These are phyloP conservation scores for Scedosporium aurantiacum DNA, from an alignment of 2,329 filamentous ascomycete species.

Conservation along the genomic window DNA sequence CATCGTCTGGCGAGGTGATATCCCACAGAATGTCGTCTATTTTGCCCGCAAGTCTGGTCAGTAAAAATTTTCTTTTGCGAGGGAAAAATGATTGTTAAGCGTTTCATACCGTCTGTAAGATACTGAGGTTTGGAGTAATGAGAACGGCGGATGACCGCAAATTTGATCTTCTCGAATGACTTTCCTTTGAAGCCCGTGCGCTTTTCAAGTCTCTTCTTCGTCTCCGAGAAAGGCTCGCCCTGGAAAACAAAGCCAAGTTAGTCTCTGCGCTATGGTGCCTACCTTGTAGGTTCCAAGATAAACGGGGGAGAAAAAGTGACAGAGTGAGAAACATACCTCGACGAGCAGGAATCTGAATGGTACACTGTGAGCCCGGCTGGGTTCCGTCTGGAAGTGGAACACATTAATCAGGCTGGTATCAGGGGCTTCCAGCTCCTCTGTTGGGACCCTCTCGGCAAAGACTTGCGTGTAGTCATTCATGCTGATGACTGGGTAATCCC, in stretches of 20 bases:
- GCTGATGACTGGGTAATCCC: conserved; percentile 62
- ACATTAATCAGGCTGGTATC: conserved; percentile 58
- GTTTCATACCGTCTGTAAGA: conserved; percentile 68
- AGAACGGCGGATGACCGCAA: conserved; percentile 65
- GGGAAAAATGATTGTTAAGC: too few relatives aligned
- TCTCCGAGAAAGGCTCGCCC: conserved; percentile 80
- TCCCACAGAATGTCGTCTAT: conserved; percentile 50
- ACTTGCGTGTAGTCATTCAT: conserved; percentile 79
- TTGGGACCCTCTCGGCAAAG: conserved; percentile 70
- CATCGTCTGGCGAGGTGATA: conserved; percentile 41
- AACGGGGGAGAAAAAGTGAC: not conserved
- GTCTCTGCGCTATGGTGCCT: not conserved
- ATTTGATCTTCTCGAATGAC: conserved; percentile 97
- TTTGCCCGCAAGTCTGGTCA: not conserved
- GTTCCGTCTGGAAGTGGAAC: conserved; percentile 89
- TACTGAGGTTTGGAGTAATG: conserved; percentile 70
- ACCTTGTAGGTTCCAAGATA: not conserved
- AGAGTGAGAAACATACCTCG: conserved; percentile 44
- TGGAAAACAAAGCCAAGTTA: conserved; percentile 19
- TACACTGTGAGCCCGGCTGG: conserved; percentile 70
- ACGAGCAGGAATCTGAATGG: conserved; percentile 86
- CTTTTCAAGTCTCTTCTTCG: conserved; percentile 87
- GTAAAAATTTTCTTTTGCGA: not conserved
- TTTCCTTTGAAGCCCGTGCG: conserved; percentile 94
- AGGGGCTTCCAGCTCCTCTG: conserved; percentile 53